Base-by-base conservation (phyloP, 192 early-diverging fungal species). In the Phycomyces blakesleeanus region DNA sequence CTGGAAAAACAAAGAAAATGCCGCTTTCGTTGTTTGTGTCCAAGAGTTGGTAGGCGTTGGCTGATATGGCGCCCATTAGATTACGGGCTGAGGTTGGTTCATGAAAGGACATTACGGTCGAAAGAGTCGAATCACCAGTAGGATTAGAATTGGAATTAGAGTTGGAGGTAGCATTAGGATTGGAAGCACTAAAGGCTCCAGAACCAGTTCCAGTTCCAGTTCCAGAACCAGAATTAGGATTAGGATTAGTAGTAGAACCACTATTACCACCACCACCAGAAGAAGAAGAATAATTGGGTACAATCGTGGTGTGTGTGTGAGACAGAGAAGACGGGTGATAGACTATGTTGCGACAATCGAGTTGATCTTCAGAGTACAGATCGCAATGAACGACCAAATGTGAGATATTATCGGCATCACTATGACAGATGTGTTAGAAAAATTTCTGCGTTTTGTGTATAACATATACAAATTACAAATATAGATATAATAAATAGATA, bases 1-100 rank as follows among this genome's bases (percentile, higher is more conserved):
- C 89, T 60, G 85, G 89, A 71, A 91, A 91, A 24, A 91, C 79
- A 63, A 91, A 91, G 51, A 86, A 91, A 37, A 89, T 81, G 40
- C 67, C 67, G 9, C 24, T 14, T 24, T 20, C 24, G 0, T 58
- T 53, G n/a, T 69, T 49, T 6, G 25, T 41, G 50, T 63, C 42
- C 3, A 22, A 37, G 16, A 69, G 49, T 51, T 57, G 59, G 20
- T 62, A 49, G 9, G 67, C 54, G 44, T 63, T 69, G 8, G 59
- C 53, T 22, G 57, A 38, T 18, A 69, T 50, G 0, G 67, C 51
- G 4, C 67, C 67, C 59, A 69, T 63, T 16, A 69, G 29, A 34
- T 53, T 56, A 3, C 67, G 59, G 24, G 67, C 62, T 0, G 67
- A 44, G 8, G 55, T 56, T 25, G 67, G 67, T 24, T 69, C 60